Evolutionary conservation across 163 green algal genomes (phyloP).

Genomic region (Botryococcus braunii): DNA sequence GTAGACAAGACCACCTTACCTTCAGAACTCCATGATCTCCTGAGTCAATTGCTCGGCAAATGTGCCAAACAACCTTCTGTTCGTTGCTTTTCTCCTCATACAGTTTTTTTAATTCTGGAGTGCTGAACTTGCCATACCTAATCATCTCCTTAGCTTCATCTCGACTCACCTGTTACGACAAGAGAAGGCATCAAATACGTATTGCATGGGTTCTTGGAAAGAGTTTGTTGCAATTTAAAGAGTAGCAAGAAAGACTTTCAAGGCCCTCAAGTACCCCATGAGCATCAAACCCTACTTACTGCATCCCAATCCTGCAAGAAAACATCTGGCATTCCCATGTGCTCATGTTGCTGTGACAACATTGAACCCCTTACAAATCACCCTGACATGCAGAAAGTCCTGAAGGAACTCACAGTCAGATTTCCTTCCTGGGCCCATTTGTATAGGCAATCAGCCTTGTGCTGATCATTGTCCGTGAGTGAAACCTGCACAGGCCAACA

Average conservation of each 20-base stretch:
- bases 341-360: too few species aligned
- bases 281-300: not conserved
- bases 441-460: too few species aligned
- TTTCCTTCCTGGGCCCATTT: too few species aligned
- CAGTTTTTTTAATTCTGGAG: slow-evolving; percentile 14
- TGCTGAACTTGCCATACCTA: not conserved
- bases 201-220: not conserved
- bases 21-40: slow-evolving; percentile 7
- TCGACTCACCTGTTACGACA: slow-evolving; percentile 8
- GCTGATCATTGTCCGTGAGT: too few species aligned
- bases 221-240: not conserved
- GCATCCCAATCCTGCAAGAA: not conserved
- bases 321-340: not conserved
- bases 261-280: not conserved
- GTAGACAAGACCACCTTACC: slow-evolving; percentile 1
- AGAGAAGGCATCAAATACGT: not conserved
- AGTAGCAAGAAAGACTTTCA: not conserved
- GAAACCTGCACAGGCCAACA: too few species aligned
- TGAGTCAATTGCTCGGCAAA: slow-evolving; percentile 8
- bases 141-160: slow-evolving; percentile 27
- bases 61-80: slow-evolving; percentile 18
- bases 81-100: slow-evolving; percentile 12
- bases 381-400: too few species aligned
- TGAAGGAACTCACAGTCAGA: too few species aligned
- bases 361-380: too few species aligned